A percentile compares a stretch with the other conserved stretches of the same genome.
Conservation (phyloP, 192 early-diverging fungal genomes). For the Coemansia sp. region DNA sequence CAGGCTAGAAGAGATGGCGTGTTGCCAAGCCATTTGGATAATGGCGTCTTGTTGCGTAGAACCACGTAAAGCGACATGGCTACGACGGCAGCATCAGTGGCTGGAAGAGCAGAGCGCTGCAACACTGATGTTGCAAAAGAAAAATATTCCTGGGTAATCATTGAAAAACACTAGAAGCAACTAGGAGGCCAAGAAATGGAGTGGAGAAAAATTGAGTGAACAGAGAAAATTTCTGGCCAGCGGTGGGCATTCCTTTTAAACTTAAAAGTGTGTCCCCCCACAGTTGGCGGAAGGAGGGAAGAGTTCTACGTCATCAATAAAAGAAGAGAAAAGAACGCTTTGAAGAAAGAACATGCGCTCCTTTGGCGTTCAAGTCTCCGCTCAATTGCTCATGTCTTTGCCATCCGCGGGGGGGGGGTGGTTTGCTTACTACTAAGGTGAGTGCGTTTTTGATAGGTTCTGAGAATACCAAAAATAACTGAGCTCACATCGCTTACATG, state of each 20-base stretch:
- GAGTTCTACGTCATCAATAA: background rate
- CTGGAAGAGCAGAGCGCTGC: background rate
- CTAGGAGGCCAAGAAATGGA: background rate
- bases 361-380: no score
- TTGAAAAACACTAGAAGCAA: background rate
- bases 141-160: background rate
- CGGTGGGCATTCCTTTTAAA: background rate
- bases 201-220: background rate
- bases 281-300: background rate
- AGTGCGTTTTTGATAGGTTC: background rate
- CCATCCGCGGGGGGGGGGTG: no score
- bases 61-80: background rate
- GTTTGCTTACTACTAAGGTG: background rate
- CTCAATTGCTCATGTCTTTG: no score
- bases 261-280: background rate
- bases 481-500: background rate
- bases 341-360: background rate
- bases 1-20: background rate
- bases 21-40: background rate
- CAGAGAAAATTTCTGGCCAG: background rate
- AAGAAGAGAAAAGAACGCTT: background rate
- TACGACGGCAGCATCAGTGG: background rate
- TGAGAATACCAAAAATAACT: background rate
- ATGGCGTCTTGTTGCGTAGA: background rate
- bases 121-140: background rate